Evolutionary conservation across 306 rosid genomes (phyloP).

Genomic region (Castanea sativa): DNA sequence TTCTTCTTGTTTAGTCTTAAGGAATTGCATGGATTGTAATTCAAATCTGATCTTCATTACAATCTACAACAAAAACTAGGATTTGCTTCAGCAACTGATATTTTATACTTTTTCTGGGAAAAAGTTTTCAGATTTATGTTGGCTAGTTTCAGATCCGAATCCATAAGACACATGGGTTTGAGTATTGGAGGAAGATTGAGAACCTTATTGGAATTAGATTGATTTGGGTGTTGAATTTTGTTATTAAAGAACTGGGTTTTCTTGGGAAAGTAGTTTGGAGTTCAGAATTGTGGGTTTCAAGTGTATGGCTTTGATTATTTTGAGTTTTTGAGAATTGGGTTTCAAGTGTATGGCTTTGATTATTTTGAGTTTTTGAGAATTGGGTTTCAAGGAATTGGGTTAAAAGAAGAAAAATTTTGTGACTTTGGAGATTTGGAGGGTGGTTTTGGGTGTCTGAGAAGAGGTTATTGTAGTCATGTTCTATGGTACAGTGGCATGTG

Average conservation of each 20-base stretch:
- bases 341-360: slow-evolving; percentile 8
- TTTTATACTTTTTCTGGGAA: not conserved
- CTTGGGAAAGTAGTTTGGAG: not conserved
- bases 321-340: slow-evolving; percentile 8
- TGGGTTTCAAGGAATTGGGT: slow-evolving; percentile 14
- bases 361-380: slow-evolving; percentile 9
- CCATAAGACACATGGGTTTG: slow-evolving; percentile 12
- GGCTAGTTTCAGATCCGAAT: slow-evolving; percentile 41
- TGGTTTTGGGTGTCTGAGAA: slow-evolving; percentile 22
- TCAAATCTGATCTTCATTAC: slow-evolving; percentile 2
- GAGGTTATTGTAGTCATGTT: slow-evolving; percentile 58
- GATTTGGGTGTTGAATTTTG: slow-evolving; percentile 30
- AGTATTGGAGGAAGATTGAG: not conserved
- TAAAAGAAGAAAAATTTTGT: slow-evolving; percentile 3
- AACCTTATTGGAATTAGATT: slow-evolving; percentile 11
- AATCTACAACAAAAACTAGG: not conserved
- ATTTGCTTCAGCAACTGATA: not conserved
- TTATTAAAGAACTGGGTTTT: slow-evolving; percentile 5
- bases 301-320: slow-evolving; percentile 10
- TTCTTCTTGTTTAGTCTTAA: too few relatives aligned
- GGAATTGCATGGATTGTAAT: too few relatives aligned
- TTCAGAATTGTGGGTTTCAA: not conserved
- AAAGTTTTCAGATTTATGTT: not conserved
- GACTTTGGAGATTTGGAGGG: slow-evolving; percentile 16
- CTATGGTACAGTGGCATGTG: slow-evolving; percentile 93